These are phyloP conservation scores for Primulina huaijiensis DNA, from an alignment of 257 asterid species.

Conservation along the genomic window DNA sequence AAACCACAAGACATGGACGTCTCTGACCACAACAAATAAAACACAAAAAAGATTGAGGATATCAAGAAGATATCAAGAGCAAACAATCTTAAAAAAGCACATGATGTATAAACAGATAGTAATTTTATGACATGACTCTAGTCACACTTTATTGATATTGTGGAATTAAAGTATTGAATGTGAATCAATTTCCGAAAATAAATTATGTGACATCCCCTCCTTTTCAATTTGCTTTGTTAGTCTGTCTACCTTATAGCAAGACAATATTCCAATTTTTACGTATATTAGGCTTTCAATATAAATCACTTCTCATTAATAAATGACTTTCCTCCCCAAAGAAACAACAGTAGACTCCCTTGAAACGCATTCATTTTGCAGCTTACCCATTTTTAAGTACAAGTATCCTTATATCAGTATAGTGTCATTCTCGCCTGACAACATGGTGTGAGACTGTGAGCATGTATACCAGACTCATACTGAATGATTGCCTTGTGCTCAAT, in stretches of 20 bases:
- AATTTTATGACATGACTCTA: not conserved
- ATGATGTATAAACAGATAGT: not conserved
- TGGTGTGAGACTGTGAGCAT: not conserved
- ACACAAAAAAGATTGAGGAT: not conserved
- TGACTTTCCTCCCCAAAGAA: not conserved
- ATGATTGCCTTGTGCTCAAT: not conserved
- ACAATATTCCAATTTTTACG: not conserved
- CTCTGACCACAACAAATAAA: not conserved
- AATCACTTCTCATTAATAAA: not conserved
- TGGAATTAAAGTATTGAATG: not conserved
- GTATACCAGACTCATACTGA: not conserved
- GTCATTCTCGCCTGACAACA: not conserved
- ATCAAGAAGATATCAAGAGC: conserved; percentile 6
- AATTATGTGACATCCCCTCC: not conserved
- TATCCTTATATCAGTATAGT: not conserved
- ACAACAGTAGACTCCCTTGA: not conserved
- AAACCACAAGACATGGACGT: conserved; percentile 18
- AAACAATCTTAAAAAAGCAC: conserved; percentile 4
- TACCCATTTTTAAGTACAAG: not conserved
- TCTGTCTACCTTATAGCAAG: not conserved
- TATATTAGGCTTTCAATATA: not conserved
- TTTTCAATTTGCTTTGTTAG: not conserved
- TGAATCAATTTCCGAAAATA: not conserved
- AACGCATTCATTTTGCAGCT: not conserved
- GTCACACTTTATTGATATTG: not conserved